Evolutionary conservation across 345 rosid genomes (phyloP).

Genomic region (Eucalyptus erythrocorys): DNA sequence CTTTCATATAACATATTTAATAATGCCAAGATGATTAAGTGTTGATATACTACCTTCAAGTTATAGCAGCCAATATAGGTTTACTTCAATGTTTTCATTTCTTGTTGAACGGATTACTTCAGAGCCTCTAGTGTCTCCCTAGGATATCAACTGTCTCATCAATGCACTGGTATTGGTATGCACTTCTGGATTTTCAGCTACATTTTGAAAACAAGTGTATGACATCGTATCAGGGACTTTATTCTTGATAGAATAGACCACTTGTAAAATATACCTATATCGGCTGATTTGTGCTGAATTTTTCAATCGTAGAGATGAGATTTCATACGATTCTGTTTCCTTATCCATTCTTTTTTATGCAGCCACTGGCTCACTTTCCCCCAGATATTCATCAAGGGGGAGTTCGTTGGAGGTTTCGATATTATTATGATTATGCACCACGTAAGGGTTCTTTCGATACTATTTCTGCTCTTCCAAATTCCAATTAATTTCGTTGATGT

Average conservation of each 20-base stretch:
- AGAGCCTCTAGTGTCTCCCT: neutral
- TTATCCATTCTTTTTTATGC: neutral
- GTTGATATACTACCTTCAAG: neutral
- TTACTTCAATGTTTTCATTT: neutral
- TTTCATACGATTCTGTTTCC: neutral
- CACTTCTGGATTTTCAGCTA: neutral
- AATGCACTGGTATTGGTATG: neutral
- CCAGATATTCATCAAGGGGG: slow-evolving; percentile 83
- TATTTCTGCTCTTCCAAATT: neutral
- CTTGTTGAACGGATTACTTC: neutral
- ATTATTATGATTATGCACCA: slow-evolving; percentile 83
- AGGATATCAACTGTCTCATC: neutral
- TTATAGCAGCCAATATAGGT: neutral
- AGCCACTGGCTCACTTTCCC: slow-evolving; percentile 98
- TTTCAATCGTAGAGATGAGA: neutral
- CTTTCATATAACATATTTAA: neutral
- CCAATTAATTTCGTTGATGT: neutral
- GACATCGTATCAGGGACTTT: neutral
- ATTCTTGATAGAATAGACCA: neutral
- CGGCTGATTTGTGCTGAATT: neutral
- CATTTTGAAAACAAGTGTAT: neutral
- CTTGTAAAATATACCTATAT: neutral
- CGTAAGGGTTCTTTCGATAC: slow-evolving; percentile 19
- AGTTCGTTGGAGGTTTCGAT: slow-evolving; percentile 91
- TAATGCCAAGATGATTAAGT: neutral